Evolutionary conservation across 2,329 filamentous ascomycete species (phyloP).

Genomic region (Arthrobotrys musiformis): DNA sequence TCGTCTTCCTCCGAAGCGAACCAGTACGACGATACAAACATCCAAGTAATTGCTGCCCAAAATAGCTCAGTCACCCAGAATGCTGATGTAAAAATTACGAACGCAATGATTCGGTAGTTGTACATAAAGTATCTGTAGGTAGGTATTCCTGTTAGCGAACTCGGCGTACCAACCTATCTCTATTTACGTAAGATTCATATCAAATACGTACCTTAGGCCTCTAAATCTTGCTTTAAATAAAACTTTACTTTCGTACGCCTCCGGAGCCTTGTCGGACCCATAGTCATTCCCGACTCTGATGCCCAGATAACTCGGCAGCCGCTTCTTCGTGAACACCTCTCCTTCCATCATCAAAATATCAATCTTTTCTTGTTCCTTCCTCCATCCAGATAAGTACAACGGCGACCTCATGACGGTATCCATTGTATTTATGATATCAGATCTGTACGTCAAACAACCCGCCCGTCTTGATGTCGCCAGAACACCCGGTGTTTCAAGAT

Average conservation of each 20-base stretch:
- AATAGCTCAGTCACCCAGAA: conserved; percentile 84
- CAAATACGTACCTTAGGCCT: conserved; percentile 72
- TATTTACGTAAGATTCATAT: conserved; percentile 15
- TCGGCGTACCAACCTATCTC: neutral
- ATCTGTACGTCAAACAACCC: conserved; percentile 81
- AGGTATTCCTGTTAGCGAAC: conserved; percentile 25
- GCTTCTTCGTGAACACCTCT: conserved; percentile 34
- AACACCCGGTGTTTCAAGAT: conserved; percentile 62
- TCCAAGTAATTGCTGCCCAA: conserved; percentile 75
- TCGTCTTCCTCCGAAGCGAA: conserved; percentile 13
- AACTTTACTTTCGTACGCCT: conserved; percentile 56
- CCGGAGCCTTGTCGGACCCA: conserved; percentile 41
- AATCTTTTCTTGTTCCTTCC: conserved; percentile 55
- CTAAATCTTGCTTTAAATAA: conserved; percentile 56
- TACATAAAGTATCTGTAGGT: conserved; percentile 83
- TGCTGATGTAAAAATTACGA: conserved; percentile 73
- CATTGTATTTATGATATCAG: conserved; percentile 69
- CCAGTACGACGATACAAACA: conserved; percentile 65
- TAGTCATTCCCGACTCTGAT: conserved; percentile 31
- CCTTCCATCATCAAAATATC: conserved; percentile 55
- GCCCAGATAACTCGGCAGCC: conserved; percentile 27
- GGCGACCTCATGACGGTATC: conserved; percentile 57
- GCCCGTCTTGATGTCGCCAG: conserved; percentile 76
- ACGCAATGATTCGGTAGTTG: conserved; percentile 78
- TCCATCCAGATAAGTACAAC: conserved; percentile 54